Evolutionary conservation across 148 eudicot species (phyloP).

Genomic region (Chenopodium berlandieri): DNA sequence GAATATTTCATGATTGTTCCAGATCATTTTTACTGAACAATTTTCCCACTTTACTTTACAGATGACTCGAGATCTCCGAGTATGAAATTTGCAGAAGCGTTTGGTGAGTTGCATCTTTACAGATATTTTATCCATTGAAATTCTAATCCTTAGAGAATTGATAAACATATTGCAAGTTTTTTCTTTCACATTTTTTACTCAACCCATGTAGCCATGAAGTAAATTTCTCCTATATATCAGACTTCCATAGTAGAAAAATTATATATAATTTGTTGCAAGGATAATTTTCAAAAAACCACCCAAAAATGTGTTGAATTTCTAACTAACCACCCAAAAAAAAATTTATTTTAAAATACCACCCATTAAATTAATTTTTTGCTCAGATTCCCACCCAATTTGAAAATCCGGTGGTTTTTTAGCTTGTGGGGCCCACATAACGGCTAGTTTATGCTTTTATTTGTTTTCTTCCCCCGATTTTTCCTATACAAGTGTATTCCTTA

Average conservation of each 20-base stretch:
- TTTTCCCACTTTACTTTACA: conserved; percentile 25
- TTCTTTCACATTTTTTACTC: neutral
- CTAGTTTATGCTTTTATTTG: no score
- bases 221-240: neutral
- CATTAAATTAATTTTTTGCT: no score
- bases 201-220: neutral
- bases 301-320: no score
- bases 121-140: neutral
- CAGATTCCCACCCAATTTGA: no score
- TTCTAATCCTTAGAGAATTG: neutral
- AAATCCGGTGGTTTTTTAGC: no score
- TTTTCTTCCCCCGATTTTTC: no score
- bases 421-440: no score
- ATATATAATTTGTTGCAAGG: no score
- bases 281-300: no score
- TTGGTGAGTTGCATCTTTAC: conserved; percentile 47
- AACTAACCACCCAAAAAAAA: no score
- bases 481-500: no score
- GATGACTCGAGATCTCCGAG: conserved; percentile 74
- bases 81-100: conserved; percentile 52
- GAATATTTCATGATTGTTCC: conserved; percentile 4
- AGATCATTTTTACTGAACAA: conserved; percentile 1
- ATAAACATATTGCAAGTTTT: neutral
- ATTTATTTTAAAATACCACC: no score
- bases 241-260: neutral